Base-by-base conservation (phyloP, 257 asterid species). In the Perilla frutescens region DNA sequence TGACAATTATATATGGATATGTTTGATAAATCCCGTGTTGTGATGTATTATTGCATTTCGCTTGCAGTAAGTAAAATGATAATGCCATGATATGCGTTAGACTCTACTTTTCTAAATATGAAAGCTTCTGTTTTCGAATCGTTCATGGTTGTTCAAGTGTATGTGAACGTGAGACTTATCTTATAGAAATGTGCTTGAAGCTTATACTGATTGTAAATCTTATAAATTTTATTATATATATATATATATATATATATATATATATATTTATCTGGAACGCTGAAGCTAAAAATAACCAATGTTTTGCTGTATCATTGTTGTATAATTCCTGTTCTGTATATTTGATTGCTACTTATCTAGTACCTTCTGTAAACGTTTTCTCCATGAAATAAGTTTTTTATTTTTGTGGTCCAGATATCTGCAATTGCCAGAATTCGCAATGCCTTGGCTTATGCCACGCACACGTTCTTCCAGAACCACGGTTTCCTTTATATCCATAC, bases 401-500 rank as follows among this genome's bases (percentile, higher is more conserved):
- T 39, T 56, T 58, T 73, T 43, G 66, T 55, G 6, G 43, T 64
- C 41, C 71, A 93, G 99, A 95, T 92, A 43, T 90, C 97, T 76
- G 87, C 99, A 53, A 62, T 92, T 77, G 96, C 99, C 41, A 85
- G 99, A 77, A 95, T 95, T 32, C 93, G 96, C 34, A 87, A 92
- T 73, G 96, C 89, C 10, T 73, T 95, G 90, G 93, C 96, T 12
- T 90, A 79, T 84, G 98, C 98, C 32, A 95, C 99, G 51, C 99
- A 95, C 77, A 88, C 98, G 8, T 95, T 92, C 90, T 95, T 91
- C 87, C 93, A 91, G 66, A 79, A 91, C 55, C 91, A 95, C 69
- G 91, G 91, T 3, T 95, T 95, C 79, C 91, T 95, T 14, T 91
- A 90, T 68, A 89, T 95, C 62, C 98, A 95, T 77, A 95, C 99